Conservation (phyloP, 352 stramenopile species). For the Pythium rishiriense region DNA sequence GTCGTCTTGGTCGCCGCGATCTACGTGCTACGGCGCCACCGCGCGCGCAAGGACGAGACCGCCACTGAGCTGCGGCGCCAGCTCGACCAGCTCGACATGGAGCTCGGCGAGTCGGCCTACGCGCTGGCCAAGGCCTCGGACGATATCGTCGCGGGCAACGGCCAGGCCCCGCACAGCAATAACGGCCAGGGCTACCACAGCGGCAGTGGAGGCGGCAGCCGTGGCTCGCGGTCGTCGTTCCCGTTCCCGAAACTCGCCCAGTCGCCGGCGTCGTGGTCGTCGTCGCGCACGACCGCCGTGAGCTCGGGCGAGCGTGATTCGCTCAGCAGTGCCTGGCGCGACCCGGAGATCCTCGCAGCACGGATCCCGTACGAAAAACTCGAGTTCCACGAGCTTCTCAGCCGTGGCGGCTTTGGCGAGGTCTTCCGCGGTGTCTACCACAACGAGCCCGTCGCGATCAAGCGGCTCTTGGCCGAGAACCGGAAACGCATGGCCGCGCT, state of each 20-base stretch:
- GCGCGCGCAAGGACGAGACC: conserved; percentile 11
- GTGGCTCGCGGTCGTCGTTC: conserved; percentile 4
- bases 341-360: conserved; percentile 46
- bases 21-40: conserved; percentile 19
- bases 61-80: conserved; percentile 14
- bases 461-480: conserved; percentile 43
- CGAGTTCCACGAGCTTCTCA: conserved; percentile 33
- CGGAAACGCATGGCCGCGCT: conserved; percentile 42
- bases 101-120: conserved; percentile 21
- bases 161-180: neutral
- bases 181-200: neutral
- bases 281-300: conserved; percentile 1
- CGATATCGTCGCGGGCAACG: neutral
- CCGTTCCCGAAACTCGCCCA: neutral
- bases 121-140: conserved; percentile 5
- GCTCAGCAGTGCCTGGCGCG: conserved; percentile 40
- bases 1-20: conserved; percentile 20
- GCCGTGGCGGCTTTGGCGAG: conserved; percentile 48
- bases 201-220: neutral
- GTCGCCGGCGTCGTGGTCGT: conserved; percentile 21
- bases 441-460: conserved; percentile 43
- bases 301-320: conserved; percentile 23
- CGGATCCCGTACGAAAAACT: conserved; percentile 53
- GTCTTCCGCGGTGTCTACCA: conserved; percentile 47
- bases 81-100: conserved; percentile 15